Evolutionary conservation across 192 early-diverging fungal genomes (phyloP), one percentile per base, ranked within the genome.

Genomic region (Entomortierella lignicola): DNA sequence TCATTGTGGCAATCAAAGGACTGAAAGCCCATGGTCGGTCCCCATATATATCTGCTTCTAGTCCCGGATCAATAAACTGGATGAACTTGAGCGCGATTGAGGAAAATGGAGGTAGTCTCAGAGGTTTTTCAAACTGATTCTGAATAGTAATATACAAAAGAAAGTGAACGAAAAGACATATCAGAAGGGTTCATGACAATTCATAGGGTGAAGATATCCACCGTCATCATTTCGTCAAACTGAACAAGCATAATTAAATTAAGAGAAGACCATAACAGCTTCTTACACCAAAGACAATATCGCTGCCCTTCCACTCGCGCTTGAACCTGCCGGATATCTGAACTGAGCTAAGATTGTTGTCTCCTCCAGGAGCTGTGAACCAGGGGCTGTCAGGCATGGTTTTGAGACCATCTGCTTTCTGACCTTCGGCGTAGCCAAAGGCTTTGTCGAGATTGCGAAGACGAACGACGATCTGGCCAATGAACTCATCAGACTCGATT

Each of bases 321-420:
- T 91, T 91, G 79, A 94, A 95, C n/a, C 91, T 81, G 27, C 90
- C 91, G 21, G 82, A 86, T 27, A 94, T 71, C 65, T 94, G 92
- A 26, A 95, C 83, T 39, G 91, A 91, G 80, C 92, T 93, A 26
- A 88, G 77, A 55, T 92, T 80, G 27, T 83, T 81, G 44, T 85
- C 74, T 10, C 69, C 83, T 1, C 89, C 89, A 80, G 94, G 94
- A 60, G 91, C 90, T 20, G 48, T 26, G 66, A 77, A 77, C 74
- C 74, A 77, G 0, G 51, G 44, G 18, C 74, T 77, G 8, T 77
- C 74, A 17, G 74, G 55, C 11, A 80, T n/a, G 51, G 50, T 2
- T 30, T 64, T 50, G 37, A 69, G 52, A 18, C 32, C 54, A 47
- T 71, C 57, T 25, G 67, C 37, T 26, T 55, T 60, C 47, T 71